Base-by-base conservation (phyloP, 345 rosid species). In the Clarkia xantiana region DNA sequence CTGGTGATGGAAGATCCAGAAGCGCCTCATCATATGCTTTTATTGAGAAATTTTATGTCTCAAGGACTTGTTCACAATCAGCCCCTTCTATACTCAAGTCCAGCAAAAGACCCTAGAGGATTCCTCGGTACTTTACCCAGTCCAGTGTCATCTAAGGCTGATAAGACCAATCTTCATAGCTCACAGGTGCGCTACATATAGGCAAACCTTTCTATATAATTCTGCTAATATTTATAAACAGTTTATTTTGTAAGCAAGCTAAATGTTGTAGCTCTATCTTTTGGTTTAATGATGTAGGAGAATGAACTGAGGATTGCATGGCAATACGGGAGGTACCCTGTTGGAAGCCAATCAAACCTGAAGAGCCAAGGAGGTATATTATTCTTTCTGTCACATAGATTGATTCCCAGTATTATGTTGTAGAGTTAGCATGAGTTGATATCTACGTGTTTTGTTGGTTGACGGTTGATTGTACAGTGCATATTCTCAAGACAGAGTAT, bases 1-100 rank as follows among this genome's bases (percentile, higher is more conserved):
- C 73, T 91, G 84, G 80, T 91, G 60, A 86, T 91, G 98, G 94
- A 91, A 76, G 96, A 83, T 71, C 79, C 96, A 2, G 93, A 91
- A 68, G 89, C 96, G 10, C 97, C 96, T 9, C 97, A 90, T 81
- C 93, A 90, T 71, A 83, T 86, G 97, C 89, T 83, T 53, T 56
- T 91, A 51, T 54, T 86, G 64, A 77, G 96, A 69, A 91, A 81
- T 68, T 86, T 86, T 59, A 91, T 91, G 96, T 80, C 96, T 59
- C 96, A 91, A 65, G 96, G 96, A 49, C 86, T 91, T 70, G 81
- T 81, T 61, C 88, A 79, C 47, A 61, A 69, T 47, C 97, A 86
- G 44, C 75, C 88, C 20, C 91, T 90, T 67, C 75, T 83, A 53
- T 90, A 83, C 53, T 82, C 84, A 36, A 81, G 96, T 57, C 81